Percentiles rank a stretch among this genome's conserved stretches.
These are phyloP conservation scores for Annulohypoxylon nitens DNA, from an alignment of 495 filamentous ascomycete genomes.

Conservation along the genomic window DNA sequence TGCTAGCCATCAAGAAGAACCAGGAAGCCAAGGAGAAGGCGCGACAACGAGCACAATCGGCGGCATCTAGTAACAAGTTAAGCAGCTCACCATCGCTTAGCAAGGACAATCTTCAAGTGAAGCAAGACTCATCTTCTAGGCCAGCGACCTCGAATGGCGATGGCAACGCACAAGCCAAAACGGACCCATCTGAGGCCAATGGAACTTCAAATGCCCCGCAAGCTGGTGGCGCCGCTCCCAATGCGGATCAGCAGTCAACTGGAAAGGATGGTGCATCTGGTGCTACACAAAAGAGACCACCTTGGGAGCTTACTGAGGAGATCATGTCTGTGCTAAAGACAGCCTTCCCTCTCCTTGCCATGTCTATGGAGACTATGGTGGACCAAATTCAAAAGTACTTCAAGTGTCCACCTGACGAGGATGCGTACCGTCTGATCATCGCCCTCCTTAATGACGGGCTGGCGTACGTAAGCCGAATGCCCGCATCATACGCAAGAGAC, in stretches of 20 bases:
- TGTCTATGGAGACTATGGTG: conserved; percentile 99
- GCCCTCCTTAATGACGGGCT: conserved; percentile 95
- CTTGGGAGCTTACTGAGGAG: conserved; percentile 97
- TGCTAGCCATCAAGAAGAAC: conserved; percentile 88
- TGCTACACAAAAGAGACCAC: conserved; percentile 74
- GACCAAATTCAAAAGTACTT: conserved; percentile 98
- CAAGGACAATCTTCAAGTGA: conserved; percentile 54
- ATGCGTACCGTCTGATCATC: conserved; percentile 97
- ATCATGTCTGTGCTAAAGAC: conserved; percentile 95
- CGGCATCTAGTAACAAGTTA: conserved; percentile 54
- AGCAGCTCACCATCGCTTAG: conserved; percentile 56
- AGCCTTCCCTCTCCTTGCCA: conserved; percentile 91
- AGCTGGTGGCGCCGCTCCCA: conserved; percentile 51
- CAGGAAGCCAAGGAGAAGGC: conserved; percentile 84
- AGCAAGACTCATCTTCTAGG: conserved; percentile 62
- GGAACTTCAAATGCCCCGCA: conserved; percentile 53
- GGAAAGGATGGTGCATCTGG: conserved; percentile 51
- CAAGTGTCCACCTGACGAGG: conserved; percentile 97
- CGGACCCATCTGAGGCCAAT: conserved; percentile 60
- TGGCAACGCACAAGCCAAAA: conserved; percentile 54
- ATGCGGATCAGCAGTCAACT: conserved; percentile 51
- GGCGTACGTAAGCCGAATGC: conserved; percentile 87
- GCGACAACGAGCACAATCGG: conserved; percentile 59
- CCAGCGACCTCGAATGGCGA: conserved; percentile 66
- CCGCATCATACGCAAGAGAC: conserved; percentile 85